These are phyloP conservation scores for Leccinum barrowsii DNA, from an alignment of 768 basidiomycete species.

Conservation along the genomic window DNA sequence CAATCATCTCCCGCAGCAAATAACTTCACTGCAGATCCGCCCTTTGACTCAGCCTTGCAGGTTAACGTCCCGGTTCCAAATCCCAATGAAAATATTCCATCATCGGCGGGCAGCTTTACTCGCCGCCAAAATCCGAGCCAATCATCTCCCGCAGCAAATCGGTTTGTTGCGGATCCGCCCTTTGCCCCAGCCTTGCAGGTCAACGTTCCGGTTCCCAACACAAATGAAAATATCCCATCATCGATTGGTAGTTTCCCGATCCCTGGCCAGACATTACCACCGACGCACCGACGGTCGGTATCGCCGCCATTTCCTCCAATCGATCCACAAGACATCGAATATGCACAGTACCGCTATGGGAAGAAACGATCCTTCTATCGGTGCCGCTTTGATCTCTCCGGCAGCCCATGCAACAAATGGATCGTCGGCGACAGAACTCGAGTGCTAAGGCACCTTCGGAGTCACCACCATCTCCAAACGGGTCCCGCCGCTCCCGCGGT, in stretches of 20 bases:
- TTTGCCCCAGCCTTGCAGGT: constrained; percentile 1
- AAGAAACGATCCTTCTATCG: constrained; percentile 18
- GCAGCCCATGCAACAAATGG: constrained; percentile 24
- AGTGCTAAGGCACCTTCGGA: constrained; percentile 28
- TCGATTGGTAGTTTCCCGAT: not conserved
- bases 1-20: constrained; percentile 1
- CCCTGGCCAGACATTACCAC: not conserved
- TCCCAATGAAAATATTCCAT: constrained; percentile 2
- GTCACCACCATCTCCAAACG: constrained; percentile 18
- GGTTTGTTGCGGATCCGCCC: not conserved
- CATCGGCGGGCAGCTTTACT: not conserved
- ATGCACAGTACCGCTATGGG: constrained; percentile 18
- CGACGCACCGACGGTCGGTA: not conserved
- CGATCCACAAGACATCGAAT: constrained; percentile 24
- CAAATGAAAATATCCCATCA: constrained; percentile 3
- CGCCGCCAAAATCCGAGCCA: not conserved
- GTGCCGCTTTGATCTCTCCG: constrained; percentile 25
- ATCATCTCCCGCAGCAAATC: not conserved
- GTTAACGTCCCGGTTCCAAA: not conserved
- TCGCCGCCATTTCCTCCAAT: not conserved
- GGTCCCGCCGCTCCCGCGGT: constrained; percentile 9
- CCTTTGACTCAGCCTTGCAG: constrained; percentile 1
- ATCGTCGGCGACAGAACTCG: constrained; percentile 25
- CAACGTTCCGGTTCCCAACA: not conserved
- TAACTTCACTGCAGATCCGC: not conserved